A percentile compares a stretch with the other conserved stretches of the same genome.
Evolutionary conservation across 768 basidiomycete species (phyloP).

Genomic region (Auriscalpium vulgare): DNA sequence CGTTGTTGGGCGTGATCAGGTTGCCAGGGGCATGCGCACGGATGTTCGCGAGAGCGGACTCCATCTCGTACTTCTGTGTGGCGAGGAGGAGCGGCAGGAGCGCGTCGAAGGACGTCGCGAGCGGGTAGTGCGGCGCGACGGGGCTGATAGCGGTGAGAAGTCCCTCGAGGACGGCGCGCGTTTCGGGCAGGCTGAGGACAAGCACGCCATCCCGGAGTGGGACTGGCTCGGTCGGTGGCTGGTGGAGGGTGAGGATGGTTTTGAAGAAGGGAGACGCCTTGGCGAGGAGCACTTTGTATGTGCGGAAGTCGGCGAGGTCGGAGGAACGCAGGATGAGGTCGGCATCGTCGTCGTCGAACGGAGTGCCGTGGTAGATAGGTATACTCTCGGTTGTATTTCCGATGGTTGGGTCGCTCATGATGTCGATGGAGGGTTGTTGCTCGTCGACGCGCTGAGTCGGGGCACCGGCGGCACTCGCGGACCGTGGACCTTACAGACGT

Average conservation of each 20-base stretch:
- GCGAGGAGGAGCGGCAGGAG: background rate
- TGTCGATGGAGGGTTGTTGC: too few relatives aligned
- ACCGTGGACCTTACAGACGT: too few relatives aligned
- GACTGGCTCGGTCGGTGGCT: background rate
- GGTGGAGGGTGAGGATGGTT: conserved; percentile 2
- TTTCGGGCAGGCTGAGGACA: background rate
- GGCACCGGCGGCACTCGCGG: too few relatives aligned
- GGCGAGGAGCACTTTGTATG: conserved; percentile 26
- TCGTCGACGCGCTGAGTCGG: too few relatives aligned
- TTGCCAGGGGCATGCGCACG: conserved; percentile 22
- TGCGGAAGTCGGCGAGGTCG: conserved; percentile 11
- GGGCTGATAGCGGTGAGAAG: background rate
- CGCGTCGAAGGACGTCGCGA: background rate
- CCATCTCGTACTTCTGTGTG: background rate
- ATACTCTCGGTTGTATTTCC: too few relatives aligned
- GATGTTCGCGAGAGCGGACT: background rate
- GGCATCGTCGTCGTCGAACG: conserved; percentile 3
- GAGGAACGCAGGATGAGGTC: conserved; percentile 6
- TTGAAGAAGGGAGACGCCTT: conserved; percentile 22
- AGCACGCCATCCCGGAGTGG: background rate
- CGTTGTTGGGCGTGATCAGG: background rate
- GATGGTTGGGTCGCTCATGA: too few relatives aligned
- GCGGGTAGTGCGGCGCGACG: background rate
- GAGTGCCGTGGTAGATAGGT: background rate
- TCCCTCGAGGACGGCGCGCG: background rate